Base-by-base conservation (phyloP, 345 rosid species). In the Sapria himalayana region DNA sequence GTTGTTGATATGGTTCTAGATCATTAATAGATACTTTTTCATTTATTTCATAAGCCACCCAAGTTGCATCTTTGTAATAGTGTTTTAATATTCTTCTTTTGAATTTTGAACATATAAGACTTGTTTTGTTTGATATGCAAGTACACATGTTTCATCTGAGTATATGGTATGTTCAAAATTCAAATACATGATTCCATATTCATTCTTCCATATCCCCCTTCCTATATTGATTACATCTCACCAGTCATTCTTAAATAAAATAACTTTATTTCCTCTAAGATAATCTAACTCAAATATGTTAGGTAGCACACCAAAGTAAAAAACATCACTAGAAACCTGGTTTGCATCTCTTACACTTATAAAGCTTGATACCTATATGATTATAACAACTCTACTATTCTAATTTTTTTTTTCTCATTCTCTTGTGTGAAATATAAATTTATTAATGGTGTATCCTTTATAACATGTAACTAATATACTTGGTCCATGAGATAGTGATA, bases 391-490 rank as follows among this genome's bases (percentile, higher is more conserved):
- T 3, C 29, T n/a, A 19, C 12, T 29, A 31, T 31, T 50, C 16
- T 49, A 31, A 7, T 22, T 25, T 3, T 33, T 50, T 10, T 15
- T 21, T 0, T 25, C 22, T 13, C 2, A 7, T 4, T 32, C 15
- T 13, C 25, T 15, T n/a, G 25, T 31, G 0, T 13, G 39, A 49
- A 49, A 49, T 9, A 29, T 37, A 49, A 13, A 40, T 4, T 46
- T 32, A 20, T 31, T 39, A 2, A 29, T 16, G 4, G 33, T 17
- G 3, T 32, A 45, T 2, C 42, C 43, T 7, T 23, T 37, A 5
- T 15, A 48, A 2, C 25, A 16, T 11, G 20, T 48, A 2, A 18
- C 25, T 35, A 7, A 18, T 24, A 15, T 6, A 4, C 5, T 3
- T 15, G 52, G 36, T 5, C 52, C 25, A 23, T 16, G 25, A 5